Evolutionary conservation across 202 grass and related monocot species (phyloP), one percentile per base, ranked within the genome.

Genomic region (Carex arenaria): DNA sequence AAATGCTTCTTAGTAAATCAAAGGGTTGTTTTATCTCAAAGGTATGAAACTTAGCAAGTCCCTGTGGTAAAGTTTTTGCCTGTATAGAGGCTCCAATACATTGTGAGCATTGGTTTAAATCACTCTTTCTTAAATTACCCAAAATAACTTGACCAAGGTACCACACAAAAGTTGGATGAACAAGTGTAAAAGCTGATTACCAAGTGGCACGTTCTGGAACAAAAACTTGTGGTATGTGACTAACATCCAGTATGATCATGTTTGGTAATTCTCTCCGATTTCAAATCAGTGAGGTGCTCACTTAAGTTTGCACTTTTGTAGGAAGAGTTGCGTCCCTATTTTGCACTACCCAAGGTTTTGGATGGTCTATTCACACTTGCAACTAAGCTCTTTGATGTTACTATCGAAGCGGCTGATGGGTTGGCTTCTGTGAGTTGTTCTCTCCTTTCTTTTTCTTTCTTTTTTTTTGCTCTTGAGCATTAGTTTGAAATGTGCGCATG

Each of bases 271-370:
- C 38, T 80, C 30, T 80, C 31, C 40, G 32, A 40, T 67, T 67
- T n/a, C 32, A 38, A 36, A 40, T 9, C 28, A 85, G 56, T 73
- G 5, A 54, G 54, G 56, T 77, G 43, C 52, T 85, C 54, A 53
- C 3, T 38, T 78, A 42, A 74, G 15, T 61, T 60, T 45, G 66
- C 83, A 11, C 47, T 63, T 28, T 67, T 91, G 66, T 82, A 98
- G 95, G 95, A 98, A 94, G 93, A 91, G 30, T 66, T 98, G 49
- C 90, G 92, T 59, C 95, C 93, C 49, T 95, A 98, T 91, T 98
- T 98, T 91, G 93, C 95, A 62, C 73, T 98, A 31, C 95, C 91
- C 3, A 98, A 92, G 85, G 91, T 98, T 79, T 93, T 95, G 95
- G 91, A 98, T 89, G 95, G 95, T 18, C 93, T 98, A 67, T 98